phyloP scores from a whole-genome alignment of 192 early-diverging fungal genomes.

The Backusella australiensis region DNA sequence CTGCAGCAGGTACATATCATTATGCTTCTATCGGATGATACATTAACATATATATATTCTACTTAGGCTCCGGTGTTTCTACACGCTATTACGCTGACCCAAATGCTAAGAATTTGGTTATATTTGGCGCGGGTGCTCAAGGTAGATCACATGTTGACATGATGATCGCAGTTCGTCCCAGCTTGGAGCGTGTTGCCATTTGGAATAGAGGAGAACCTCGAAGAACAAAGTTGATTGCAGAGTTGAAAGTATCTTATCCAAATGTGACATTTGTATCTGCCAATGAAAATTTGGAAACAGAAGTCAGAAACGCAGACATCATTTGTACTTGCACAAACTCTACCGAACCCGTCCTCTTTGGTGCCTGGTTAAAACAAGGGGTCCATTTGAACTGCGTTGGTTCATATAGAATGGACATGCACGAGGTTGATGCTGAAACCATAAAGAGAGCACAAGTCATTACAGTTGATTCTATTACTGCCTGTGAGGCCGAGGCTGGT shows the following conservation, averaged over 20 bases:
- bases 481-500: slow-evolving; percentile 48
- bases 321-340: slow-evolving; percentile 56
- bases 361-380: slow-evolving; percentile 39
- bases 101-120: slow-evolving; percentile 30
- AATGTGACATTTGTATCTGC: slow-evolving; percentile 28
- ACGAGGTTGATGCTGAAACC: slow-evolving; percentile 45
- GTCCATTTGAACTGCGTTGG: slow-evolving; percentile 52
- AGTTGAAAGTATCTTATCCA: slow-evolving; percentile 20
- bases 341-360: slow-evolving; percentile 36
- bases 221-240: slow-evolving; percentile 24
- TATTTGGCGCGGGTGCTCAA: slow-evolving; percentile 56
- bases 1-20: slow-evolving; percentile 40
- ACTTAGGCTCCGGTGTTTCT: slow-evolving; percentile 44
- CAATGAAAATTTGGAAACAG: slow-evolving; percentile 22
- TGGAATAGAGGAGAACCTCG: slow-evolving; percentile 45
- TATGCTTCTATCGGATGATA: not conserved
- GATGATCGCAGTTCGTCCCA: slow-evolving; percentile 40
- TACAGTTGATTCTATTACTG: slow-evolving; percentile 38
- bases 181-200: slow-evolving; percentile 36
- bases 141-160: slow-evolving; percentile 48
- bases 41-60: not conserved
- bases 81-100: slow-evolving; percentile 35
- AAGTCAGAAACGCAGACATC: slow-evolving; percentile 42
- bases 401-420: slow-evolving; percentile 48
- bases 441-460: slow-evolving; percentile 32